Evolutionary conservation across 768 basidiomycete species (phyloP).

Genomic region (Phanerochaete carnosa): DNA sequence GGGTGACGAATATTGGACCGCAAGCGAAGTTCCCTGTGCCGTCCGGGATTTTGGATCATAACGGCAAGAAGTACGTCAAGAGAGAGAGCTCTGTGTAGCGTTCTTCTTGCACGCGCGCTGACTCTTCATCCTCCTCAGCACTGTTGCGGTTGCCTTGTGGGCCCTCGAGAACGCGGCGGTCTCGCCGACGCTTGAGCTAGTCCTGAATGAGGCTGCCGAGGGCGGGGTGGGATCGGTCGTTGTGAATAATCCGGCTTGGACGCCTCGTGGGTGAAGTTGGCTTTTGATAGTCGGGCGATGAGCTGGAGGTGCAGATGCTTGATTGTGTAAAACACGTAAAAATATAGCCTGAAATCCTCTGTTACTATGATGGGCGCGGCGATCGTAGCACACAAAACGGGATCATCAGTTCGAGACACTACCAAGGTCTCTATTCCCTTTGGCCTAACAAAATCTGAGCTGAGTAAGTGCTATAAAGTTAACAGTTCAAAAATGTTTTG

Average conservation of each 20-base stretch:
- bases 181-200: conserved; percentile 50
- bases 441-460: too few species aligned
- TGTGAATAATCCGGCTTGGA: conserved; percentile 58
- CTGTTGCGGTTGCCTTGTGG: conserved; percentile 63
- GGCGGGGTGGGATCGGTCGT: conserved; percentile 61
- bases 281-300: too few species aligned
- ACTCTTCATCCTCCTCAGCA: conserved; percentile 12
- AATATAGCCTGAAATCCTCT: too few species aligned
- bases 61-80: conserved; percentile 66
- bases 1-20: conserved; percentile 40
- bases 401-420: too few species aligned
- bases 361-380: too few species aligned
- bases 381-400: too few species aligned
- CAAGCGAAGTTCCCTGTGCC: conserved; percentile 83
- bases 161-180: conserved; percentile 49
- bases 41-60: conserved; percentile 73
- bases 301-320: too few species aligned
- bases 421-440: too few species aligned
- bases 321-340: too few species aligned
- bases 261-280: neutral
- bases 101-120: neutral
- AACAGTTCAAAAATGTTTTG: too few species aligned
- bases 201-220: conserved; percentile 54
- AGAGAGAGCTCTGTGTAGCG: too few species aligned
- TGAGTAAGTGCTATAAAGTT: too few species aligned